Evolutionary conservation across 352 stramenopile species (phyloP).

Genomic region (Globisporangium barbulae): DNA sequence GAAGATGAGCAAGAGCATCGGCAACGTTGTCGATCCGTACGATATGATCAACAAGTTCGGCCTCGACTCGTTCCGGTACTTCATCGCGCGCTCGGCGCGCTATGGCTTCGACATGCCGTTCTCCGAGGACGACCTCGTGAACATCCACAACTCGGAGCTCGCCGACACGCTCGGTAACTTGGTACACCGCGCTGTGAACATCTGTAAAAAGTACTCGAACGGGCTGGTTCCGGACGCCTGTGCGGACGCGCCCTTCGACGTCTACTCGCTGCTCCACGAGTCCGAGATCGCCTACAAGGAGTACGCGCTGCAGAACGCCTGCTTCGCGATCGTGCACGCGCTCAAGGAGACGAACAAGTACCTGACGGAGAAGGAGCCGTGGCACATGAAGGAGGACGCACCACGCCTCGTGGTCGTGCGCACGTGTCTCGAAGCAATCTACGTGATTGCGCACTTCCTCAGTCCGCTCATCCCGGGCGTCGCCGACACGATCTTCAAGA

Average conservation of each 20-base stretch:
- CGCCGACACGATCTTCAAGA: slow-evolving; percentile 92
- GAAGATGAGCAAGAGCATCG: slow-evolving; percentile 99
- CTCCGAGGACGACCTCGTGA: slow-evolving; percentile 90
- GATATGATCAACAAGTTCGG: slow-evolving; percentile 93
- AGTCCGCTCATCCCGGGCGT: slow-evolving; percentile 92
- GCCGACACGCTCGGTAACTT: slow-evolving; percentile 94
- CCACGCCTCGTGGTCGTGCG: slow-evolving; percentile 90
- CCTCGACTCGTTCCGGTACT: slow-evolving; percentile 96
- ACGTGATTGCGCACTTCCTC: slow-evolving; percentile 95
- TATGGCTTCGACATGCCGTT: slow-evolving; percentile 97
- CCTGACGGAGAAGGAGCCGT: slow-evolving; percentile 96
- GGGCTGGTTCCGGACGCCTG: slow-evolving; percentile 64
- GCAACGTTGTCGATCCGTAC: slow-evolving; percentile 97
- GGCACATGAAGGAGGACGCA: slow-evolving; percentile 94
- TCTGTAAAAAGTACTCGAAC: slow-evolving; percentile 95
- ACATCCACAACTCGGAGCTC: slow-evolving; percentile 98
- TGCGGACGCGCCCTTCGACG: slow-evolving; percentile 78
- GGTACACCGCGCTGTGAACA: slow-evolving; percentile 95
- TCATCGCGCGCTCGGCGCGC: slow-evolving; percentile 87
- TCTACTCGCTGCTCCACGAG: slow-evolving; percentile 76
- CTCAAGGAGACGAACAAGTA: slow-evolving; percentile 97
- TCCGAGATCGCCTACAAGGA: slow-evolving; percentile 91
- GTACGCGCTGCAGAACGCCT: slow-evolving; percentile 90
- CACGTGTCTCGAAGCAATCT: slow-evolving; percentile 96
- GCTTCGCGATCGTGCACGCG: slow-evolving; percentile 87